Evolutionary conservation across 2,329 filamentous ascomycete genomes (phyloP), one percentile per base, ranked within the genome.

Genomic region (Diaporthe australafricana): DNA sequence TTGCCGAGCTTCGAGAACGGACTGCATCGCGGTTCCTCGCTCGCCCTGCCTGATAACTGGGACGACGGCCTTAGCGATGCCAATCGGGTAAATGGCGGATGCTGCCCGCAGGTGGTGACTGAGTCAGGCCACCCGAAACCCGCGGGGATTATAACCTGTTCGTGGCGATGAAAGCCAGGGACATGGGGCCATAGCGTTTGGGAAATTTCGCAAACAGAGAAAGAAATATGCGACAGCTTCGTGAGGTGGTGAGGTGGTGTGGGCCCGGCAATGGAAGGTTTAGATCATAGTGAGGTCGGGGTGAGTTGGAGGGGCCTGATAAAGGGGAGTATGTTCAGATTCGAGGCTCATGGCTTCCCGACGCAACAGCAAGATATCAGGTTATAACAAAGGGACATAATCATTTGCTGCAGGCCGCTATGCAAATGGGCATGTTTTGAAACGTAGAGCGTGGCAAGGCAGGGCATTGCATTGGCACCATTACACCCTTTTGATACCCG

Each of bases 1-100:
- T 63, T 35, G 57, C 57, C 42, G 42, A 63, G 42, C 57, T 63
- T 63, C 57, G 57, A 63, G 57, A 63, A 63, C 27, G 27, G 57
- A 35, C 42, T 20, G 27, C 40, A 63, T 27, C 35, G 11, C 45
- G 27, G 8, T 30, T 42, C 56, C 57, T 32, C 25, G n/a, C n/a
- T n/a, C n/a, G n/a, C n/a, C n/a, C n/a, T n/a, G n/a, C n/a, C n/a
- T 40, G 11, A 40, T 40, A 16, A 40, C 6, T 40, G 38, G 38
- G 38, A n/a, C 38, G 38, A 7, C 38, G 38, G n/a, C n/a, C 14
- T 14, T 40, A 40, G 38, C 38, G 38, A 40, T 40, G 38, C 38
- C 38, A 40, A 7, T 48, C 57, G 42, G 57, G 42, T 35, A 48
- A 63, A 63, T 22, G 27, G 42, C 57, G 42, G 57, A 14, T 48